A percentile compares a stretch with the other conserved stretches of the same genome.
Evolutionary conservation across 1,284 basidiomycete species (phyloP).

Genomic region (Moesziomyces aphidis): DNA sequence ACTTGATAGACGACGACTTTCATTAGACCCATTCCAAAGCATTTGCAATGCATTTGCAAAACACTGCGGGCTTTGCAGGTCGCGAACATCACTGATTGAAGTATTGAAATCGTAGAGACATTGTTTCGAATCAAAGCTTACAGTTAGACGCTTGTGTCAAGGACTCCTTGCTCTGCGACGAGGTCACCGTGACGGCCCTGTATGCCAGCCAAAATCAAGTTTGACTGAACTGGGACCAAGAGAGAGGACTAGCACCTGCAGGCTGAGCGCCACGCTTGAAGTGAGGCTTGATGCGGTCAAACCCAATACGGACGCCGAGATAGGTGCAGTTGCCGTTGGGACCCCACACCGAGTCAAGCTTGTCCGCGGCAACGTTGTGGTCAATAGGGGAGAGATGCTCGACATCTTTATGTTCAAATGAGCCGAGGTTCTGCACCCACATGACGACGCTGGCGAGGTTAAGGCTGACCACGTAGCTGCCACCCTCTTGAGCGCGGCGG

Average conservation of each 20-base stretch:
- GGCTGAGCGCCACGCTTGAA: slow-evolving; percentile 5
- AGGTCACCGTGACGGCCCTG: no score
- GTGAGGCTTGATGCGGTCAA: slow-evolving; percentile 1
- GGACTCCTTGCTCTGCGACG: no score
- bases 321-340: slow-evolving; percentile 2
- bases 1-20: no score
- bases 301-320: not conserved
- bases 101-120: no score
- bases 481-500: slow-evolving; percentile 2
- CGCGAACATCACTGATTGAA: no score
- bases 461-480: slow-evolving; percentile 6
- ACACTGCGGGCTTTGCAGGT: not conserved
- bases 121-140: no score
- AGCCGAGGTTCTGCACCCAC: slow-evolving; percentile 4
- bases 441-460: slow-evolving; percentile 7
- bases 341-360: not conserved
- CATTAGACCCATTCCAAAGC: no score
- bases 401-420: not conserved
- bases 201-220: no score
- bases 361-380: not conserved
- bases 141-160: no score
- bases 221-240: not conserved
- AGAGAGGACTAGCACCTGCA: not conserved
- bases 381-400: slow-evolving; percentile 3
- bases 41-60: no score